Evolutionary conservation across 2,329 filamentous ascomycete species (phyloP), one percentile per base, ranked within the genome.

Genomic region (Aspergillus tubingensis): DNA sequence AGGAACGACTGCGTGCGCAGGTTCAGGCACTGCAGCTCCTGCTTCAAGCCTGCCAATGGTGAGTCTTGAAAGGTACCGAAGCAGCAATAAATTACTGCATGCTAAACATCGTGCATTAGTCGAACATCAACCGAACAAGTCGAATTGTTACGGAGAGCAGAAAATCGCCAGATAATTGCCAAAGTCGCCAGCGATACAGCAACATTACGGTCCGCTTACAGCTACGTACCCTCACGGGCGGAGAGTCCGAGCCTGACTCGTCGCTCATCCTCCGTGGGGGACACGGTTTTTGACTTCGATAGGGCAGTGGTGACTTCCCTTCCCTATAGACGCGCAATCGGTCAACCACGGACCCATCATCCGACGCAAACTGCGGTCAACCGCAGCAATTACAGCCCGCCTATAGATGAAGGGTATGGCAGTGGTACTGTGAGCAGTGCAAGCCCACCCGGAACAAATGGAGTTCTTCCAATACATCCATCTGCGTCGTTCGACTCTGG

Each of bases 11-110:
- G 48, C 74, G 72, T 25, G 68, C 72, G 19, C 76, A 78, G 55
- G 71, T 77, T 5, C 64, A 70, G 39, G 76, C 76, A 10, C 64
- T 78, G 17, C 75, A 77, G 47, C 57, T 78, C 21, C 63, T 79
- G 52, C 63, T 78, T 21, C 74, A 77, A 59, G 74, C 74, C 32
- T 75, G 72, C 49, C 74, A 77, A 67, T 77, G 75, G 76, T 78
- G 55, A 65, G 68, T 11, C 21, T 63, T 65, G 5, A 11, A n/a
- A 49, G 23, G 2, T 50, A 21, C 32, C 54, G 32, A 13, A 23
- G 17, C n/a, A 36, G 15, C 32, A 25, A 44, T n/a, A 39, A 2
- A 17, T 32, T 19, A 23, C 56, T 43, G 17, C 17, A 47, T 47
- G 36, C 54, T 58, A 53, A 39, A 53, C 15, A 21, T 17, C 13